Conservation (phyloP, 2,329 filamentous ascomycete genomes). For the Claviceps maximensis region DNA sequence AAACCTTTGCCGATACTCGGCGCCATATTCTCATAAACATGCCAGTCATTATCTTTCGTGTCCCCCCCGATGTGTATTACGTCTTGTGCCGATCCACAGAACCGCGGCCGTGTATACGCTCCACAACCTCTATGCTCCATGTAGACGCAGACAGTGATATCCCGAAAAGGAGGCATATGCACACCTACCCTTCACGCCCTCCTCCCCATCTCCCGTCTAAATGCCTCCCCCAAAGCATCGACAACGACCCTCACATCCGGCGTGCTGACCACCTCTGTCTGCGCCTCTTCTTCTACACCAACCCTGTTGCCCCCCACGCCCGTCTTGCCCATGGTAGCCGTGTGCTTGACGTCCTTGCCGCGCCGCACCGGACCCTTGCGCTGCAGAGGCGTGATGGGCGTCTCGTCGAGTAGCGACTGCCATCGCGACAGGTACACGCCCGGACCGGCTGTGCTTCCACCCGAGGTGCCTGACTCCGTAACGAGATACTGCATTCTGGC, state of each 20-base stretch:
- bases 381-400: constrained; percentile 49
- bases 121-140: no score
- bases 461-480: constrained; percentile 17
- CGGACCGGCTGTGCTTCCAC: constrained; percentile 40
- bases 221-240: constrained; percentile 26
- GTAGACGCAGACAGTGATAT: no score
- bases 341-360: constrained; percentile 37
- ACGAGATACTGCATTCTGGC: constrained; percentile 45
- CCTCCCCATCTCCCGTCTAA: constrained; percentile 27
- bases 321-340: constrained; percentile 29
- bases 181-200: no score
- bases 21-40: no score
- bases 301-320: constrained; percentile 17
- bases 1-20: no score
- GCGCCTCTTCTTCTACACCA: constrained; percentile 9
- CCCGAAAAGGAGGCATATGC: no score
- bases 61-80: no score
- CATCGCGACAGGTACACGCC: constrained; percentile 61
- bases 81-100: no score
- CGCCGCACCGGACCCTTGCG: constrained; percentile 37
- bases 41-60: no score
- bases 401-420: constrained; percentile 59
- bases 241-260: constrained; percentile 19
- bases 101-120: no score
- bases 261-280: constrained; percentile 12